Base-by-base conservation (phyloP, 768 basidiomycete genomes). In the Postia placenta region DNA sequence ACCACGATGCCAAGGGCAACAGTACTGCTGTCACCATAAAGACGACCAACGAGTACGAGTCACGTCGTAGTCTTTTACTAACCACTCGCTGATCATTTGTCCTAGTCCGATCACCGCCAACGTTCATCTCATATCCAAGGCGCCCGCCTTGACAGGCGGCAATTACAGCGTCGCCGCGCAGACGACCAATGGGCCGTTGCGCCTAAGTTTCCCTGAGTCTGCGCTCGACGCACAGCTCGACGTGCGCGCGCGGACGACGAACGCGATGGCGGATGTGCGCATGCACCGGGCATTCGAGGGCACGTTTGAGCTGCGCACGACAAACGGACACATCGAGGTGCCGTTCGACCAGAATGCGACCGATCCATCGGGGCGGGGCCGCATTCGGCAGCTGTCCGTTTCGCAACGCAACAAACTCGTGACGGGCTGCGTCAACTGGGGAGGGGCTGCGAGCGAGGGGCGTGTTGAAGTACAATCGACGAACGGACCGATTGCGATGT, bases 31-130 rank as follows among this genome's bases (percentile, higher is more conserved):
- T 76, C 47, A 36, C 47, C 1, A 59, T 76, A 44, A 57, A 52
- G 17, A 74, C 75, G 1, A 61, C 54, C 11, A 79, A 80, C 49
- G 68, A 66, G 78, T 79, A 56, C 41, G 69, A 58, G 19, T 20
- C 23, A 15, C 7, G 20, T 38, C 41, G 19, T 27, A 12, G 44
- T 40, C 2, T 36, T 46, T 2, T 11, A 4, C 36, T n/a, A 4
- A n/a, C 30, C 26, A 5, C 19, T 11, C 15, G 17, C 36, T 14
- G 11, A 19, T 30, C 24, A 19, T 38, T n/a, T 40, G 25, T 3
- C 33, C 14, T 41, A 67, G 55, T 7, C 28, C 45, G 3, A 56
- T 67, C 43, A 25, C 54, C 23, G 40, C 59, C 5, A 28, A 40
- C 30, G 48, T 65, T 41, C 36, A 41, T 27, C 54, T 65, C 17